Conservation (phyloP, 2,329 filamentous ascomycete species). For the Fusarium bactridioides region DNA sequence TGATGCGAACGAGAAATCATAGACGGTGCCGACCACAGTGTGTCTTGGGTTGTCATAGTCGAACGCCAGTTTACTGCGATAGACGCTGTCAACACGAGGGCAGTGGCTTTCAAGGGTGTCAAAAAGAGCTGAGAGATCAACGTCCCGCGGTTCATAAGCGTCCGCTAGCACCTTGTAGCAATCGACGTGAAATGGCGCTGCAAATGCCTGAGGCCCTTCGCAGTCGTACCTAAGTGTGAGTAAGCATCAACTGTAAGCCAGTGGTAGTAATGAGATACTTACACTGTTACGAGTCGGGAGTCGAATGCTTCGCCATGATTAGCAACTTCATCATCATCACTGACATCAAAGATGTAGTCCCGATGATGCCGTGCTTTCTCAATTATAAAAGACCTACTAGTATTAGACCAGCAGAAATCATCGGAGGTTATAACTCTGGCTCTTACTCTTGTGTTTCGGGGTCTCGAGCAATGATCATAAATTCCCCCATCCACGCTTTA, state of each 20-base stretch:
- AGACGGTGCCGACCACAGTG: background rate
- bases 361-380: background rate
- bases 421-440: accelerated
- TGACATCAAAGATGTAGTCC: background rate
- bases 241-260: accelerated
- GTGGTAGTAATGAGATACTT: background rate
- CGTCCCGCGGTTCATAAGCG: background rate
- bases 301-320: background rate
- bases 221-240: background rate
- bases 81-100: background rate
- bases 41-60: background rate
- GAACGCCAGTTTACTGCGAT: accelerated
- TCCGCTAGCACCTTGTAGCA: background rate
- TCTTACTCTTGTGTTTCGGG: background rate
- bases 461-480: background rate
- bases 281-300: background rate
- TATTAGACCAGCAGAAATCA: background rate
- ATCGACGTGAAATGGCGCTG: background rate
- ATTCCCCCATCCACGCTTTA: background rate
- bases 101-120: background rate
- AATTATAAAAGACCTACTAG: background rate
- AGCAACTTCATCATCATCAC: background rate
- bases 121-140: background rate
- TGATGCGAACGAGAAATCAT: background rate
- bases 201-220: background rate